Percentiles rank a stretch among this genome's conserved stretches.
phyloP scores from a whole-genome alignment of 225 moss, liverwort and hornwort species.

The Physcomitrium patens region DNA sequence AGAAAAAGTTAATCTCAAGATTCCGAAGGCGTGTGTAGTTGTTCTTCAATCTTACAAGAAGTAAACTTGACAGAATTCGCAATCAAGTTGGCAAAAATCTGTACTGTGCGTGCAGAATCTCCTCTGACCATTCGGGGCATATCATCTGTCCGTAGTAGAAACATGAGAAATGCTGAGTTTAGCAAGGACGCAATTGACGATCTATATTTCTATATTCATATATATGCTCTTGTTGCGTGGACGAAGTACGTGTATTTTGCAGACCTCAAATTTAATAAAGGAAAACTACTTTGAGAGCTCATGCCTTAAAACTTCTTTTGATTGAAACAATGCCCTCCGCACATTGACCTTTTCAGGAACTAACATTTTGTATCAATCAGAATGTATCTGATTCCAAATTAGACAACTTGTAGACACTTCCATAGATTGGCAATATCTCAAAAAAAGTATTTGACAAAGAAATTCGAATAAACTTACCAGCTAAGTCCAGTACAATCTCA shows the following conservation, averaged over 20 bases:
- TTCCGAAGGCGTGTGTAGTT: neutral
- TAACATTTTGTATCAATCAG: neutral
- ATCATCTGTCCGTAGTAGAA: constrained; percentile 52
- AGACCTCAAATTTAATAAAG: neutral
- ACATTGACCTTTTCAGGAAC: neutral
- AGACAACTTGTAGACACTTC: neutral
- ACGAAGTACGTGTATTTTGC: neutral
- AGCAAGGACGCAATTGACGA: neutral
- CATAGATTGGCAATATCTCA: too few relatives aligned
- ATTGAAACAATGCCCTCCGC: neutral
- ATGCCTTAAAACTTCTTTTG: neutral
- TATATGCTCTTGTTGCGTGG: neutral
- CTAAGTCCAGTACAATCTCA: constrained; percentile 77
- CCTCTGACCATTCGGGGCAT: constrained; percentile 68
- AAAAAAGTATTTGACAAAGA: neutral
- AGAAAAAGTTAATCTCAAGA: neutral
- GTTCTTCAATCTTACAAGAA: constrained; percentile 41
- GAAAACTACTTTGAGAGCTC: neutral
- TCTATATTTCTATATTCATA: too few relatives aligned
- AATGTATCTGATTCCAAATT: neutral
- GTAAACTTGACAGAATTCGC: constrained; percentile 84
- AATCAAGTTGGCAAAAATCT: constrained; percentile 80
- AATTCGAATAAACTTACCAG: constrained; percentile 50
- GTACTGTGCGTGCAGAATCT: constrained; percentile 75
- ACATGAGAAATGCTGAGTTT: constrained; percentile 23